Evolutionary conservation across 1,284 basidiomycete genomes (phyloP).

Genomic region (Ganoderma leucocontextum): DNA sequence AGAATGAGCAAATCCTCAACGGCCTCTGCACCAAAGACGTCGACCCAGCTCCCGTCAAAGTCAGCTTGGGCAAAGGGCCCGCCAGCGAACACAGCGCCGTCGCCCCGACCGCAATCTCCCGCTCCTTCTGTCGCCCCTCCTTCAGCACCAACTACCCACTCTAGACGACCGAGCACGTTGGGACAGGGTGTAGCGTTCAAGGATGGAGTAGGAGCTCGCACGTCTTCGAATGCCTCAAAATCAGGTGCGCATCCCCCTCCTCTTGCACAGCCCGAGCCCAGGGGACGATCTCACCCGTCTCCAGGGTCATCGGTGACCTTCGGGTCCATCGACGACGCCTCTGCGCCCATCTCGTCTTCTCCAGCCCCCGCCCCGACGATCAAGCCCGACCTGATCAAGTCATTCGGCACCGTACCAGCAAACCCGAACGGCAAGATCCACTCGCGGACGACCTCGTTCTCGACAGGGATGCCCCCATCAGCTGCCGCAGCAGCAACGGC

Average conservation of each 20-base stretch:
- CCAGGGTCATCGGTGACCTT: constrained; percentile 77
- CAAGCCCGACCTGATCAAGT: constrained; percentile 77
- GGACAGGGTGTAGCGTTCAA: constrained; percentile 75
- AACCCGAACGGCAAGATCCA: constrained; percentile 62
- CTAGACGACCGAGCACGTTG: constrained; percentile 74
- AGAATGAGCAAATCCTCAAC: constrained; percentile 91
- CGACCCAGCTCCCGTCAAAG: constrained; percentile 70
- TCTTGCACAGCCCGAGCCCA: constrained; percentile 1
- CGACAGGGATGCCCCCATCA: constrained; percentile 44
- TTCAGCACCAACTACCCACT: constrained; percentile 62
- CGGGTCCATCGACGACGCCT: constrained; percentile 83
- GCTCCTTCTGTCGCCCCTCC: constrained; percentile 59
- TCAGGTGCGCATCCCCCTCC: constrained; percentile 54
- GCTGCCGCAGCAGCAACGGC: constrained; percentile 39
- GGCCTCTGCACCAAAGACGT: constrained; percentile 73
- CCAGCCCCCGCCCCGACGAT: constrained; percentile 69
- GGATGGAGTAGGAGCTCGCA: constrained; percentile 64
- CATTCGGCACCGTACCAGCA: constrained; percentile 79
- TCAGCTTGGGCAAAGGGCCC: constrained; percentile 88
- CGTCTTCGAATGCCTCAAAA: constrained; percentile 56
- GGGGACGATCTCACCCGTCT: constrained; percentile 25
- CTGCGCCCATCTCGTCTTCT: constrained; percentile 74
- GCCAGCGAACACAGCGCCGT: constrained; percentile 65
- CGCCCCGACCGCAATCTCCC: constrained; percentile 80
- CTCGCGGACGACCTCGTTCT: constrained; percentile 41